Conservation (phyloP, 805 yeast genomes). For the Metschnikowia dekortorum region DNA sequence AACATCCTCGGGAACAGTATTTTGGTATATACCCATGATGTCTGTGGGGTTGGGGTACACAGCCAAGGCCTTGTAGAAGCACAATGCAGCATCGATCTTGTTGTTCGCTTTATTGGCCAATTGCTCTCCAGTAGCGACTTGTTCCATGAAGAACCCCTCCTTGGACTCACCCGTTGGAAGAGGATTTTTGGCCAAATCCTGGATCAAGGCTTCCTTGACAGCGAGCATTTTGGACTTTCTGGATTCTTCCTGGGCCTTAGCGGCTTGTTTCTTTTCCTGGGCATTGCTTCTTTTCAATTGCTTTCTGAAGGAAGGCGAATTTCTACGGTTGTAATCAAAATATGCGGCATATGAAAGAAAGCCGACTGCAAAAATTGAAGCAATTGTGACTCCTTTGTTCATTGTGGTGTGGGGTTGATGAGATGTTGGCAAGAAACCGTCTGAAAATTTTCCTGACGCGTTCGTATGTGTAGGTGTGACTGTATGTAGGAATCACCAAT, state of each 20-base stretch:
- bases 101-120: slow-evolving; percentile 60
- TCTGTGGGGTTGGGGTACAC: slow-evolving; percentile 95
- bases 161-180: slow-evolving; percentile 64
- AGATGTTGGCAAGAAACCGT: background rate
- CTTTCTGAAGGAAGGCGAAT: slow-evolving; percentile 76
- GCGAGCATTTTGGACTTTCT: slow-evolving; percentile 57
- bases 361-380: slow-evolving; percentile 49
- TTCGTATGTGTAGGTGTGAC: background rate
- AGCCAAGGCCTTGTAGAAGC: slow-evolving; percentile 88
- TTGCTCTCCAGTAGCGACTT: slow-evolving; percentile 83
- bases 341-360: slow-evolving; percentile 73
- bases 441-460: slow-evolving; percentile 11
- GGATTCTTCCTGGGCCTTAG: slow-evolving; percentile 50
- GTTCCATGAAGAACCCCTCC: slow-evolving; percentile 75
- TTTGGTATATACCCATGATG: slow-evolving; percentile 83
- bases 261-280: slow-evolving; percentile 55
- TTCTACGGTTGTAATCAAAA: slow-evolving; percentile 91
- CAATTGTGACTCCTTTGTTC: slow-evolving; percentile 30
- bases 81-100: slow-evolving; percentile 79
- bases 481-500: background rate
- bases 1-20: slow-evolving; percentile 75
- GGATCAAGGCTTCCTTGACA: slow-evolving; percentile 57
- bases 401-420: slow-evolving; percentile 11
- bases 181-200: slow-evolving; percentile 67
- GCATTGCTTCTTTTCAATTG: slow-evolving; percentile 59